Percentiles rank a stretch among this genome's conserved stretches.
Conservation (phyloP, 257 asterid species). For the Petunia axillaris region DNA sequence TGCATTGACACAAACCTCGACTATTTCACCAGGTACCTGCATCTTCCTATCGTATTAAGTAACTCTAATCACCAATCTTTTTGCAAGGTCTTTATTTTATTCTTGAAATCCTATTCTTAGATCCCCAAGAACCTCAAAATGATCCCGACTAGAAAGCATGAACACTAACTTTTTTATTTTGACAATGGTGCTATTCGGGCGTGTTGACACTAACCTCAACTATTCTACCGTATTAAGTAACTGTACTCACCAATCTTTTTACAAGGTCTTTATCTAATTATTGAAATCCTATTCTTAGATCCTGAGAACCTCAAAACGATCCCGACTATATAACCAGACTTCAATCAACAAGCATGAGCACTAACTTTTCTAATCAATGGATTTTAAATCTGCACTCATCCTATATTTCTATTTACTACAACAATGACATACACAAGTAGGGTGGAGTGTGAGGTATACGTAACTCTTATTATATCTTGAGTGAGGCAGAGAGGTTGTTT, state of each 20-base stretch:
- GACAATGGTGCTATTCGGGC: too few species aligned
- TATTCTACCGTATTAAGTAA: neutral
- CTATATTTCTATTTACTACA: neutral
- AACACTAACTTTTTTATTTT: too few species aligned
- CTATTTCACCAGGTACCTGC: neutral
- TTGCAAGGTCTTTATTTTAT: too few species aligned
- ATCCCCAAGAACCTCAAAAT: neutral
- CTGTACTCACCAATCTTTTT: neutral
- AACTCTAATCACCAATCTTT: neutral
- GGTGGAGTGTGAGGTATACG: neutral
- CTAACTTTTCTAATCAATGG: neutral
- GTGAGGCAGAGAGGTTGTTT: neutral
- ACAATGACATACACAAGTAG: too few species aligned
- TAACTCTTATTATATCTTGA: neutral
- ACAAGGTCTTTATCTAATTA: neutral
- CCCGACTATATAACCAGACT: too few species aligned
- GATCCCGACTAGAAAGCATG: too few species aligned
- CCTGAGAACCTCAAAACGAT: neutral
- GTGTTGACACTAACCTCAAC: too few species aligned
- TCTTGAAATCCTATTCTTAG: neutral
- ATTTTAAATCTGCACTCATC: neutral
- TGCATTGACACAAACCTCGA: too few species aligned
- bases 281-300: neutral
- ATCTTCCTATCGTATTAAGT: neutral
- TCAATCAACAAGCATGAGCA: too few species aligned